Evolutionary conservation across 2,329 filamentous ascomycete species (phyloP), one percentile per base, ranked within the genome.

Genomic region (Elsinoe batatas): DNA sequence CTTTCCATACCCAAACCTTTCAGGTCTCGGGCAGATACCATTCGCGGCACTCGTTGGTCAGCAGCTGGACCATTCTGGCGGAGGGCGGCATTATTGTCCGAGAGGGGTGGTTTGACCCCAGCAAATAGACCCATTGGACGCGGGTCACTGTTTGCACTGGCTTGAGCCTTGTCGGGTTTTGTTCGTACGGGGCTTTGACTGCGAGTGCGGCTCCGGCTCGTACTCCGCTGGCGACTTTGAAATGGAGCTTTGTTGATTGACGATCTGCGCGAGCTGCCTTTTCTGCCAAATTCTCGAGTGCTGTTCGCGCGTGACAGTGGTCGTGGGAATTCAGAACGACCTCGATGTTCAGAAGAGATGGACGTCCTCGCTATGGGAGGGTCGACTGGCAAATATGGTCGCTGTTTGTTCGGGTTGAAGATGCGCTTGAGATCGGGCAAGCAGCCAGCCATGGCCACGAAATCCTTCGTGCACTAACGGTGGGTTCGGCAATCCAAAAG

Each of bases 51-150:
- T 2, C 40, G 38, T 17, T 26, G 53, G 10, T 55, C 53, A 20
- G 53, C 36, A 7, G 37, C 53, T 17, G 53, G 53, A 20, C 20
- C 37, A 26, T 22, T 22, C 12, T 55, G 53, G 18, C 32, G 40
- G 22, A 35, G 30, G 18, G 38, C 22, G 7, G 38, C 20, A 30
- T 30, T 42, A 30, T 30, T 42, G n/a, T 46, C 40, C 15, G 40
- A 42, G 15, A 55, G 40, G 11, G 53, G 53, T 32, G 53, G 30
- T 44, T 47, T 55, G 15, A 55, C 42, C 15, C 53, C 53, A 17
- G 38, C 40, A 40, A 55, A 55, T 33, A 55, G 53, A 46, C 53
- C 53, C 30, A 40, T 44, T 46, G 53, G 53, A 36, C 53, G 53
- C 20, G 40, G 26, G 26, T 55, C 53, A 30, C 53, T 32, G 53